A percentile compares a stretch with the other conserved stretches of the same genome.
phyloP scores from a whole-genome alignment of 768 basidiomycete species.

The Lactarius pseudohatsudake region DNA sequence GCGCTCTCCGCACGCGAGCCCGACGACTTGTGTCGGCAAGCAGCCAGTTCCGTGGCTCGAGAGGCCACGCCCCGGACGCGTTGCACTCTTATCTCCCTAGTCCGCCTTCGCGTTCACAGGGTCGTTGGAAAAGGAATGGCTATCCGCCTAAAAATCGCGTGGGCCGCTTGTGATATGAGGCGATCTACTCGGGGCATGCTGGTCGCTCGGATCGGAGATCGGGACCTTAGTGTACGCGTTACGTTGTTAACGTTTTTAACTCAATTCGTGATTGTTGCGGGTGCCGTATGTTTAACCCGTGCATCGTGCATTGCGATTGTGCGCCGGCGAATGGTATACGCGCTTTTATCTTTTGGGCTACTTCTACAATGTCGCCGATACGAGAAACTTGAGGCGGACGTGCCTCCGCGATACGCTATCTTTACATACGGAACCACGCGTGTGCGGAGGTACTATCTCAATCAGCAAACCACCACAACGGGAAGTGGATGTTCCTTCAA shows the following conservation, averaged over 20 bases:
- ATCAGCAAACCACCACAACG: not conserved
- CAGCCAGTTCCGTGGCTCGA: slow-evolving; percentile 4
- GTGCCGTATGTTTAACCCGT: not conserved
- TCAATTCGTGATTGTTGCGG: not conserved
- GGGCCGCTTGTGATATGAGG: not conserved
- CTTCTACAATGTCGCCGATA: slow-evolving; percentile 15
- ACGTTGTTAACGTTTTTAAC: slow-evolving; percentile 21
- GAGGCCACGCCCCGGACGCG: slow-evolving; percentile 9
- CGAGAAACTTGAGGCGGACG: slow-evolving; percentile 13
- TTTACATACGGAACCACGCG: slow-evolving; percentile 13
- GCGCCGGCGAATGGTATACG: not conserved
- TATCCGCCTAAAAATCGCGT: slow-evolving; percentile 2
- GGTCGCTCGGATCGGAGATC: slow-evolving; percentile 13
- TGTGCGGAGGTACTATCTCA: slow-evolving; percentile 13
- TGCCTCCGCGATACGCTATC: slow-evolving; percentile 8
- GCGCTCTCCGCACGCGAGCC: slow-evolving; percentile 11
- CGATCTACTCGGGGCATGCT: not conserved
- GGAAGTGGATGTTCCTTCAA: slow-evolving; percentile 2
- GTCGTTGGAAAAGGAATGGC: not conserved
- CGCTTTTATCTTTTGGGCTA: slow-evolving; percentile 6
- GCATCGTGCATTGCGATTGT: slow-evolving; percentile 14
- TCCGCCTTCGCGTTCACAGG: slow-evolving; percentile 6
- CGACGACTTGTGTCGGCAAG: slow-evolving; percentile 7
- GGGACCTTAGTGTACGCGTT: not conserved
- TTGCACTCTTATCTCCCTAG: slow-evolving; percentile 14